Base-by-base conservation (phyloP, 2,329 filamentous ascomycete genomes). In the Cercospora sesami region DNA sequence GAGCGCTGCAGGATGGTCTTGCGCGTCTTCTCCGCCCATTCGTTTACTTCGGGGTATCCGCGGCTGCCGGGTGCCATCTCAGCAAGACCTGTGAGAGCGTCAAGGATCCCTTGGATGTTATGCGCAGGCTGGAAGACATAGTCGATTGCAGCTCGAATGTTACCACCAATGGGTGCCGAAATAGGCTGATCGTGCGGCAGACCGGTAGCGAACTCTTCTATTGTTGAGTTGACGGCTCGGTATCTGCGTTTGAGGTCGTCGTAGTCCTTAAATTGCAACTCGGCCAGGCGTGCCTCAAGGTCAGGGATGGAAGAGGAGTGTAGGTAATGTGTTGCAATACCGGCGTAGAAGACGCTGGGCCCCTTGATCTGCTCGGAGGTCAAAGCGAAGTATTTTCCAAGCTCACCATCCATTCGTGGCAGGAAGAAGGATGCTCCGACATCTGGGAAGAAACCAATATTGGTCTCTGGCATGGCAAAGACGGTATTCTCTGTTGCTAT, bases 391-490 rank as follows among this genome's bases (percentile, higher is more conserved):
- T 98, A 99, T 21, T 92, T 97, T 66, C 95, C 95, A 65, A 96
- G 81, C 68, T 89, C 84, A 60, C 95, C 95, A 75, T 96, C 89
- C 85, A 99, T 89, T 71, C 93, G 87, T 16, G 95, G 92, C 64
- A 99, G 85, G 85, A 98, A 98, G 84, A 98, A 99, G 10, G 92
- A 96, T 33, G 91, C 96, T 69, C 95, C 95, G 60, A 99, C 95
- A 77, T 99, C 96, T 6, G 96, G 95, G 85, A 99, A 99, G 85
- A 98, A 97, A 45, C 95, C 95, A 77, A 99, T 99, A 8, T 89
- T 96, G 4, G 95, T 99, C 83, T 99, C 95, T 31, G 95, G 95
- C 95, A 99, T 99, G 74, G 96, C 94, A 76, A 99, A 98, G 59
- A 96, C 82, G 5, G 95, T 99, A 78, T 90, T 91, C 82, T 99